Conservation (phyloP, 2,329 filamentous ascomycete genomes). For the Ophiobolus disseminans region DNA sequence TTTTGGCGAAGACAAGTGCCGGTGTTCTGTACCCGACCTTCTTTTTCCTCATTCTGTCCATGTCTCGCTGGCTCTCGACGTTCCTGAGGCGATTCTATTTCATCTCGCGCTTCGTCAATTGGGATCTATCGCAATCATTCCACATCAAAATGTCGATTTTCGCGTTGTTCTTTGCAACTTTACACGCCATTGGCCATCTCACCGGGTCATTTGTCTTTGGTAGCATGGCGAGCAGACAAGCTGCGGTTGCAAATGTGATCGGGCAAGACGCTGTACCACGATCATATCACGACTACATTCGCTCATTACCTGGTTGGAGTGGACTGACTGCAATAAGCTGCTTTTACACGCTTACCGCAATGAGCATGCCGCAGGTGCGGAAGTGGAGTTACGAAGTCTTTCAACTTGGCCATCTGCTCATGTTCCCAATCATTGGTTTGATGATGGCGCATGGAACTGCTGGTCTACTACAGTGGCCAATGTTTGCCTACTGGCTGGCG, state of each 20-base stretch:
- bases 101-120: conserved; percentile 64
- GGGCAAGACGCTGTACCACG: conserved; percentile 55
- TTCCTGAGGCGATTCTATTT: conserved; percentile 60
- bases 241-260: conserved; percentile 54
- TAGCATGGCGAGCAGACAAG: conserved; percentile 54
- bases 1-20: conserved; percentile 62
- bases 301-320: conserved; percentile 58
- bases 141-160: conserved; percentile 63
- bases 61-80: conserved; percentile 65
- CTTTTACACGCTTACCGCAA: conserved; percentile 58
- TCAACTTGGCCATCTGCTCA: conserved; percentile 63
- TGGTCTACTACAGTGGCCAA: conserved; percentile 60
- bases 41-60: conserved; percentile 65
- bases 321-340: conserved; percentile 58
- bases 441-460: conserved; percentile 63
- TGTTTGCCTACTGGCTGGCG: conserved; percentile 65
- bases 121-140: conserved; percentile 63
- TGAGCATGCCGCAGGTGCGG: conserved; percentile 61
- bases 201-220: conserved; percentile 61
- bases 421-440: conserved; percentile 65
- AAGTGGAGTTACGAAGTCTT: conserved; percentile 64
- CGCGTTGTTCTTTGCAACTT: conserved; percentile 58
- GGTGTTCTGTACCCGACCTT: conserved; percentile 65
- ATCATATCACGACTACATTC: conserved; percentile 57
- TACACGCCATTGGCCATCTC: conserved; percentile 64